Evolutionary conservation across 768 basidiomycete species (phyloP).

Genomic region (Tricholoma terreum): DNA sequence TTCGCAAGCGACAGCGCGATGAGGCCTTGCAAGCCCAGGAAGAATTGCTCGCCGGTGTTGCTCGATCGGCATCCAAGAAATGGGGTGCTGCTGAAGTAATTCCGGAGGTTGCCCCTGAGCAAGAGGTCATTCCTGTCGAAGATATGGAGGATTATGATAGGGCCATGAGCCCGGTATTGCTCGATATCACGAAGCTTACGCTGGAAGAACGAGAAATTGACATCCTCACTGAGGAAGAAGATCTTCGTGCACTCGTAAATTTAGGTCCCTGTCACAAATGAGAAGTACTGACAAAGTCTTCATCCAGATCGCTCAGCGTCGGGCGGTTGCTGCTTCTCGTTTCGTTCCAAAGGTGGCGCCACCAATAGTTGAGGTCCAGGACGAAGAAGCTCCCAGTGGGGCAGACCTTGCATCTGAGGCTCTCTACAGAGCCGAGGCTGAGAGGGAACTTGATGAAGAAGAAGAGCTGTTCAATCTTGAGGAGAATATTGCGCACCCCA

Average conservation of each 20-base stretch:
- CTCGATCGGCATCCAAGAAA: conserved; percentile 48
- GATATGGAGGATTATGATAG: conserved; percentile 78
- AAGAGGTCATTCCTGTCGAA: conserved; percentile 43
- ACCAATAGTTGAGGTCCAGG: conserved; percentile 52
- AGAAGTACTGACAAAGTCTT: conserved; percentile 5
- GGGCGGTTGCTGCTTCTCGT: conserved; percentile 76
- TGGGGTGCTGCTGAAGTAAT: conserved; percentile 34
- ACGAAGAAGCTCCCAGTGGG: conserved; percentile 55
- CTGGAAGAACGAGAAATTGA: conserved; percentile 81
- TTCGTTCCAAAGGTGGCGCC: conserved; percentile 80
- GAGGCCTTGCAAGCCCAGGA: conserved; percentile 93
- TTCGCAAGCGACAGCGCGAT: conserved; percentile 93
- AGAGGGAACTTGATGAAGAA: conserved; percentile 91
- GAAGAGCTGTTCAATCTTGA: conserved; percentile 95
- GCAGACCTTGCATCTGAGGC: conserved; percentile 87
- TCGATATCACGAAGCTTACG: conserved; percentile 67
- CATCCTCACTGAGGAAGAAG: conserved; percentile 67
- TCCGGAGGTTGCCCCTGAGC: conserved; percentile 27
- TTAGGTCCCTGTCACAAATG: background rate
- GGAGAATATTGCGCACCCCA: conserved; percentile 79
- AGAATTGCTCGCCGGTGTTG: conserved; percentile 81
- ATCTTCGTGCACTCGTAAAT: conserved; percentile 62
- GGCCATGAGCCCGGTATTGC: conserved; percentile 79
- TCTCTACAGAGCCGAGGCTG: conserved; percentile 86
- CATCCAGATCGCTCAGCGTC: conserved; percentile 72